Conservation (phyloP, 2,329 filamentous ascomycete species). For the Tolypocladium inflatum region DNA sequence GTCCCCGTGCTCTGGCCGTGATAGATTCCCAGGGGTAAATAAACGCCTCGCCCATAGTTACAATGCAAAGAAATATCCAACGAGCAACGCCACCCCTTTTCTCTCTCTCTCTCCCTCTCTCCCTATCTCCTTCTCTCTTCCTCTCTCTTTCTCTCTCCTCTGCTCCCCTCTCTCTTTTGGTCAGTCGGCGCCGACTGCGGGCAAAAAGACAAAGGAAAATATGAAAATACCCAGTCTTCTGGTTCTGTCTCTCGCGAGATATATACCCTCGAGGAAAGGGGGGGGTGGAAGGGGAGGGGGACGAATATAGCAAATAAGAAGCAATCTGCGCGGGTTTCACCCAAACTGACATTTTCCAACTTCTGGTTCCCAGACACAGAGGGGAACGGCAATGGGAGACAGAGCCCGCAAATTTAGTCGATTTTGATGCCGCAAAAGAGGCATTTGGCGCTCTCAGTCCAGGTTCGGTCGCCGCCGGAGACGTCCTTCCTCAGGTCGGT, state of each 20-base stretch:
- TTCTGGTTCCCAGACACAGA: not conserved
- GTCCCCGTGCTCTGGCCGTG: not conserved
- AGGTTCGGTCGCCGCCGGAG: constrained; percentile 38
- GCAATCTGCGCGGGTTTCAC: not conserved
- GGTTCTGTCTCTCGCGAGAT: not conserved
- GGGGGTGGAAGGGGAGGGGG: not conserved
- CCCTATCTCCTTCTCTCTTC: not conserved
- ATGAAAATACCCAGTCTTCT: not conserved
- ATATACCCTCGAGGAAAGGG: no score
- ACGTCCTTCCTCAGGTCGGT: constrained; percentile 39
- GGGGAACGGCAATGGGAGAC: not conserved
- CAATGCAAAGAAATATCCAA: not conserved
- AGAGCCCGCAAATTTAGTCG: constrained; percentile 13
- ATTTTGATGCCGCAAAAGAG: constrained; percentile 39
- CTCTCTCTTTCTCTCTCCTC: not conserved
- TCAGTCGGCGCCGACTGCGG: not conserved
- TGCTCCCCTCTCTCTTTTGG: not conserved
- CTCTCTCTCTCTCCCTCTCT: not conserved
- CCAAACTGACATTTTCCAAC: not conserved
- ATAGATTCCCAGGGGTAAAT: not conserved
- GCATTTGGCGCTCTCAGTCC: constrained; percentile 41
- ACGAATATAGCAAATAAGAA: not conserved
- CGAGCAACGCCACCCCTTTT: not conserved
- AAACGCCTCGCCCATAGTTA: constrained; percentile 2
- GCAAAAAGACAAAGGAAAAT: not conserved